Evolutionary conservation across 2,329 filamentous ascomycete genomes (phyloP).

Genomic region (Aspergillus vadensis): DNA sequence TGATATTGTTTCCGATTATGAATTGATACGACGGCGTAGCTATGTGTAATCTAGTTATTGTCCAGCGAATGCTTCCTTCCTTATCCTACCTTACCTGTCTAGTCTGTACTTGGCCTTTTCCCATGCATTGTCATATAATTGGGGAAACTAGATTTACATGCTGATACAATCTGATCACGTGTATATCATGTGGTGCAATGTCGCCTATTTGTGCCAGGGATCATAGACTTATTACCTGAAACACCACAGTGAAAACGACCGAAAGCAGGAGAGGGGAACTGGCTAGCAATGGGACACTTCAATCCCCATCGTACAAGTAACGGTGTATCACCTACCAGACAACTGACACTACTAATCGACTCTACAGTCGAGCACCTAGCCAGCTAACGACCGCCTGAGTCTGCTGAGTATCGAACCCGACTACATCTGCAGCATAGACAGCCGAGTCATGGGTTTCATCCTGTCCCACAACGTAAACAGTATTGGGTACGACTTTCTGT

Average conservation of each 20-base stretch:
- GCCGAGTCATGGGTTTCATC: slow-evolving; percentile 35
- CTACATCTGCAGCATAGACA: slow-evolving; percentile 25
- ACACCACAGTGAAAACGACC: no score
- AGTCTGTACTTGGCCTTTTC: background rate
- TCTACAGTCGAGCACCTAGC: slow-evolving; percentile 30
- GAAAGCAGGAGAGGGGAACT: no score
- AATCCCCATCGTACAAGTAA: background rate
- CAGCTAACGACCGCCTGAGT: slow-evolving; percentile 31
- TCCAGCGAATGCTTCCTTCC: slow-evolving; percentile 9
- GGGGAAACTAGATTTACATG: no score
- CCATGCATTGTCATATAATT: no score
- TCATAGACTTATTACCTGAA: no score
- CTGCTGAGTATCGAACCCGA: slow-evolving; percentile 30
- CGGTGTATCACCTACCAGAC: background rate
- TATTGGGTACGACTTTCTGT: slow-evolving; percentile 31
- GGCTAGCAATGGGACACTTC: background rate
- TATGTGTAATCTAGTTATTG: slow-evolving; percentile 18
- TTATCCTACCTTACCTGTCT: no score
- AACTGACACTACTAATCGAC: background rate
- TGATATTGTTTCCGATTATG: slow-evolving; percentile 21
- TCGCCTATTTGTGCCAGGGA: no score
- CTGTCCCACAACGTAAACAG: slow-evolving; percentile 30
- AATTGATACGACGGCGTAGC: slow-evolving; percentile 24
- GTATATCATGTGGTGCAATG: no score
- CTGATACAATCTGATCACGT: no score